Conservation (phyloP, 371 early-diverging fungal species). For the Mucor piriformis region DNA sequence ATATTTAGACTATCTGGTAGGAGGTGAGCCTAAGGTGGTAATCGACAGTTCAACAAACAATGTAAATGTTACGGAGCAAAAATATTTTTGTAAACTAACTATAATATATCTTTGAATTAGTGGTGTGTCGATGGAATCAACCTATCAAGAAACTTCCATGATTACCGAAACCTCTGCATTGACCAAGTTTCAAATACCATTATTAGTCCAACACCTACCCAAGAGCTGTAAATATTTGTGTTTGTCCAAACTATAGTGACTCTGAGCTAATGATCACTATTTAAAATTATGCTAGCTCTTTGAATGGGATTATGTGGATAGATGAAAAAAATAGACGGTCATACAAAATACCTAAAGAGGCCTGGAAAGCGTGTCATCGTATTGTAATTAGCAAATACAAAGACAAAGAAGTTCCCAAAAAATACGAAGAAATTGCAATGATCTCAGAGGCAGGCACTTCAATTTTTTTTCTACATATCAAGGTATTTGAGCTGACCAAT, state of each 20-base stretch:
- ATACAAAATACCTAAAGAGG: conserved; percentile 3
- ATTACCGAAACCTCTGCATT: neutral
- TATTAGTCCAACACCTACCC: neutral
- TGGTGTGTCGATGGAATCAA: neutral
- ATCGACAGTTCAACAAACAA: neutral
- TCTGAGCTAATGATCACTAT: neutral
- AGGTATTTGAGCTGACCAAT: neutral
- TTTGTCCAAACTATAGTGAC: neutral
- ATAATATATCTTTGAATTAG: neutral
- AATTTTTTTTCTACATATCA: neutral
- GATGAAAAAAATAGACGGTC: conserved; percentile 2
- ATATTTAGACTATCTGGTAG: conserved; percentile 3
- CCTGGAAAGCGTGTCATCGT: neutral
- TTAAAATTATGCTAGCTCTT: neutral
- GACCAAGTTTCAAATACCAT: neutral
- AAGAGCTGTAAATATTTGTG: conserved; percentile 2
- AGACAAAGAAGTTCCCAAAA: neutral
- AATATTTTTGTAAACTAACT: neutral
- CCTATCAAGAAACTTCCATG: neutral
- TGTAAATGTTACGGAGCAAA: neutral
- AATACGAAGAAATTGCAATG: conserved; percentile 1
- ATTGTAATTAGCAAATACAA: neutral
- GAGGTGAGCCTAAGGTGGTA: neutral
- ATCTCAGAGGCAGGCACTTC: neutral
- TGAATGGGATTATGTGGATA: conserved; percentile 6